These are phyloP conservation scores for Lasiodiplodia citricola DNA, from an alignment of 2,329 filamentous ascomycete genomes.

Conservation along the genomic window DNA sequence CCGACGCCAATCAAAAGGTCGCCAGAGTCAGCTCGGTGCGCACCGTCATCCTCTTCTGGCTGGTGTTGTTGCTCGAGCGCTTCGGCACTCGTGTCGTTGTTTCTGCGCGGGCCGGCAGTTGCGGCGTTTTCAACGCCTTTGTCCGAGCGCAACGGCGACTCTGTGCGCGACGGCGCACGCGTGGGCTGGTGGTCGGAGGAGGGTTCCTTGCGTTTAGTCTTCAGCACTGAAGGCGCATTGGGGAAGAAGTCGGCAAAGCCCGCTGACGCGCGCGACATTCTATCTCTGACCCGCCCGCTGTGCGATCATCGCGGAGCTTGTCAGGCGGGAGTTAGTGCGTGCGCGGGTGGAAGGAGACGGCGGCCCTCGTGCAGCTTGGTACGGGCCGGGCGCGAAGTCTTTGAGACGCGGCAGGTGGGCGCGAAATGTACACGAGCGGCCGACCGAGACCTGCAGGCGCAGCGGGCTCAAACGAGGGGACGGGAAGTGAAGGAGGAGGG, in stretches of 20 bases:
- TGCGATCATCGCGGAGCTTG: constrained; percentile 35
- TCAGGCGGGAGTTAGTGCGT: constrained; percentile 3
- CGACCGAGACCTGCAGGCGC: constrained; percentile 11
- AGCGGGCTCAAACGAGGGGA: constrained; percentile 18
- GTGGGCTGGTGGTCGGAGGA: constrained; percentile 30
- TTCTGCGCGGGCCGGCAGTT: constrained; percentile 27
- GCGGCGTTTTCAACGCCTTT: constrained; percentile 27
- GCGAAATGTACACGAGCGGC: constrained; percentile 32
- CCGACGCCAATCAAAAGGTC: constrained; percentile 73
- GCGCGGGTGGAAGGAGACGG: constrained; percentile 10
- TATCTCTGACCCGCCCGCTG: constrained; percentile 32
- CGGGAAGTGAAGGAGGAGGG: neutral
- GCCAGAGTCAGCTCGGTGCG: constrained; percentile 62
- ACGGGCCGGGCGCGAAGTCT: constrained; percentile 25
- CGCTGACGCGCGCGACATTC: constrained; percentile 78
- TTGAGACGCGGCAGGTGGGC: constrained; percentile 30
- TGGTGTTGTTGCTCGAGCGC: constrained; percentile 25
- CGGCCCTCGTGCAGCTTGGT: constrained; percentile 21
- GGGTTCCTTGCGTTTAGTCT: constrained; percentile 49
- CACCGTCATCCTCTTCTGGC: constrained; percentile 55
- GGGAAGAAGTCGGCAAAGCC: constrained; percentile 89
- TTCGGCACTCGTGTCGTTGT: constrained; percentile 29
- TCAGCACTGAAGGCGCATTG: constrained; percentile 70
- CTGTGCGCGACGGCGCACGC: constrained; percentile 17
- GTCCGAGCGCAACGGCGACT: constrained; percentile 28